These are phyloP conservation scores for Capsicum pubescens DNA, from an alignment of 257 asterid species.

Conservation along the genomic window DNA sequence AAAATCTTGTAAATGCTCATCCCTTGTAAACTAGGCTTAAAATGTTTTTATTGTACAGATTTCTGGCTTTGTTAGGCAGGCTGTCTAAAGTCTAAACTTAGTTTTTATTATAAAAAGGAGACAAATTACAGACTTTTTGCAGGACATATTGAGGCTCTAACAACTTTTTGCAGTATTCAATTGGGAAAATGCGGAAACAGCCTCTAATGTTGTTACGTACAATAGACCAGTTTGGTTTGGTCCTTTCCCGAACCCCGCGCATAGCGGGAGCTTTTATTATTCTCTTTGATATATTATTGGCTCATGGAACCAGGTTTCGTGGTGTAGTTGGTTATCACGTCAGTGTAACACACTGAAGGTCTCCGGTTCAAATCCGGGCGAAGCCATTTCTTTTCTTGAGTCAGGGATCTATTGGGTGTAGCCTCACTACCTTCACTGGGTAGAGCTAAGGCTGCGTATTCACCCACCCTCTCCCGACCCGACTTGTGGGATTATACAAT, in stretches of 20 bases:
- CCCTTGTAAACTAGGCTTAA: slow-evolving; percentile 31
- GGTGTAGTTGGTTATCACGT: slow-evolving; percentile 92
- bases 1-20: slow-evolving; percentile 26
- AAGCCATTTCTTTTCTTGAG: slow-evolving; percentile 7
- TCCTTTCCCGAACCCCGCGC: no score
- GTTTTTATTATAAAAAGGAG: not conserved
- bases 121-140: not conserved
- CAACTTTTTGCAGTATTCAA: not conserved
- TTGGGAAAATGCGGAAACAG: not conserved
- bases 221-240: no score
- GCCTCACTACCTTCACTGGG: not conserved
- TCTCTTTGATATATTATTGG: not conserved
- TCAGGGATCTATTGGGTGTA: not conserved
- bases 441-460: not conserved
- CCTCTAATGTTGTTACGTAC: no score
- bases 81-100: not conserved
- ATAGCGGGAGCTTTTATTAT: not conserved
- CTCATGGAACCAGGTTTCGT: slow-evolving; percentile 50
- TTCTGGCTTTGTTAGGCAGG: slow-evolving; percentile 16
- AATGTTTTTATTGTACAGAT: slow-evolving; percentile 20
- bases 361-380: slow-evolving; percentile 74
- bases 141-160: not conserved
- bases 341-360: slow-evolving; percentile 91
- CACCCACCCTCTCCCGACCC: not conserved
- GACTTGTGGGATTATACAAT: not conserved